Evolutionary conservation across 768 basidiomycete species (phyloP).

Genomic region (Russula olivacea): DNA sequence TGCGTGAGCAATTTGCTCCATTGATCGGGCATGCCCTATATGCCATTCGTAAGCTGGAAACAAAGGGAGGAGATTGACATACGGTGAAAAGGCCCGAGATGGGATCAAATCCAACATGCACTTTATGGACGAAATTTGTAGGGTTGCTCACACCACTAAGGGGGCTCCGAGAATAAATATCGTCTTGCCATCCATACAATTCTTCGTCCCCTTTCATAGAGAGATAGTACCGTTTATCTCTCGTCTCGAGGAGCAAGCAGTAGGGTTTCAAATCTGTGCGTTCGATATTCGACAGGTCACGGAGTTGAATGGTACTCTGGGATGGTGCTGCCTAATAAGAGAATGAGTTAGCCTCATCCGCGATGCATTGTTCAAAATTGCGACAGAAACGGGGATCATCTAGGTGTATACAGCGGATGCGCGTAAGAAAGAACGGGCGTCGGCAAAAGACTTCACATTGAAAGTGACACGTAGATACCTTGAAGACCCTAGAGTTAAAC

Average conservation of each 20-base stretch:
- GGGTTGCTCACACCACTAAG: conserved; percentile 91
- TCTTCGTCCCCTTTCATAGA: conserved; percentile 92
- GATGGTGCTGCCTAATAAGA: conserved; percentile 43
- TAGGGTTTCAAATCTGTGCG: conserved; percentile 93
- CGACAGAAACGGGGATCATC: background rate
- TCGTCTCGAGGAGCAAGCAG: conserved; percentile 81
- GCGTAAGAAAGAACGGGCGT: background rate
- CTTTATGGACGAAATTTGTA: conserved; percentile 97
- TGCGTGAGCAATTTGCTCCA: conserved; percentile 97
- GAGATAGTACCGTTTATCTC: conserved; percentile 74
- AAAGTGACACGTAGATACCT: background rate
- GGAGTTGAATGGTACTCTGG: conserved; percentile 58
- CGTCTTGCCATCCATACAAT: conserved; percentile 97
- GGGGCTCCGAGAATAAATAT: conserved; percentile 88
- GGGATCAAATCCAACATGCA: conserved; percentile 96
- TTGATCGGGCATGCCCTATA: conserved; percentile 90
- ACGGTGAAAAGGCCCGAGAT: conserved; percentile 91
- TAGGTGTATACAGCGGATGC: background rate
- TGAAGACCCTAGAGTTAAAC: background rate
- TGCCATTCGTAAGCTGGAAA: conserved; percentile 1
- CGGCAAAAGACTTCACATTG: background rate
- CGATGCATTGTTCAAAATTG: background rate
- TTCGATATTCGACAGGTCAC: conserved; percentile 82
- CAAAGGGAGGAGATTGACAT: conserved; percentile 31
- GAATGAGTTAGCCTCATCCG: background rate